These are phyloP conservation scores for Phialocephala sp. DNA, from an alignment of 2,329 filamentous ascomycete genomes.

Conservation along the genomic window DNA sequence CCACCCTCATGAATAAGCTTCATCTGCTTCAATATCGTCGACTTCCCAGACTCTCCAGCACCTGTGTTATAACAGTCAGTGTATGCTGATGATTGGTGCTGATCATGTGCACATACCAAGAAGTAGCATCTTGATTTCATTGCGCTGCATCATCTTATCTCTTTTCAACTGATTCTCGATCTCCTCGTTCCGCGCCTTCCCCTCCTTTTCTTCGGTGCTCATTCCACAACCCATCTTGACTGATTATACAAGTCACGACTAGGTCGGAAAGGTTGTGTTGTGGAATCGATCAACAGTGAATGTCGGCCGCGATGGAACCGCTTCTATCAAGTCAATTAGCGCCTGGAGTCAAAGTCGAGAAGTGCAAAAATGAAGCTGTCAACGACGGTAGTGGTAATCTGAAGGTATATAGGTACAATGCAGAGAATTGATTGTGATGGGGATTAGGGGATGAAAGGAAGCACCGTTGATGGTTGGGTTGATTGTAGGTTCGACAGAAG, in stretches of 20 bases:
- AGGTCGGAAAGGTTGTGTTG: slow-evolving; percentile 10
- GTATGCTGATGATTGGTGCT: not conserved
- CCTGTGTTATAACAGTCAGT: slow-evolving; percentile 22
- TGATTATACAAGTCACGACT: slow-evolving; percentile 37
- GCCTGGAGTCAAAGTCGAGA: not conserved
- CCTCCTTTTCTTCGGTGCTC: slow-evolving; percentile 99
- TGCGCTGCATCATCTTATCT: slow-evolving; percentile 98
- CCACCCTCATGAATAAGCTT: slow-evolving; percentile 99
- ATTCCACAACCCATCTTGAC: slow-evolving; percentile 98
- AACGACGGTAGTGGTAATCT: not conserved
- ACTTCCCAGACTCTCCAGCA: slow-evolving; percentile 97
- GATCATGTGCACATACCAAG: slow-evolving; percentile 70
- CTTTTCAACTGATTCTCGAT: slow-evolving; percentile 99
- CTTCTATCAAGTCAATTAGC: not conserved
- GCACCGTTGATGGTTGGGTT: slow-evolving; percentile 5
- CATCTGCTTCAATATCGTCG: slow-evolving; percentile 95
- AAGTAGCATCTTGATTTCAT: slow-evolving; percentile 99
- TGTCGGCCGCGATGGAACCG: not conserved
- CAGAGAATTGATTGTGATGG: slow-evolving; percentile 3
- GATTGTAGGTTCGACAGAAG: slow-evolving; percentile 9
- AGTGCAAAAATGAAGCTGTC: not conserved
- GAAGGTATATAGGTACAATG: not conserved
- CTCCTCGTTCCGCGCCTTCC: slow-evolving; percentile 99
- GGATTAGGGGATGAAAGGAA: not conserved
- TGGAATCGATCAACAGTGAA: slow-evolving; percentile 9